Evolutionary conservation across 257 asterid species (phyloP).

Genomic region (Nicotiana knightiana): DNA sequence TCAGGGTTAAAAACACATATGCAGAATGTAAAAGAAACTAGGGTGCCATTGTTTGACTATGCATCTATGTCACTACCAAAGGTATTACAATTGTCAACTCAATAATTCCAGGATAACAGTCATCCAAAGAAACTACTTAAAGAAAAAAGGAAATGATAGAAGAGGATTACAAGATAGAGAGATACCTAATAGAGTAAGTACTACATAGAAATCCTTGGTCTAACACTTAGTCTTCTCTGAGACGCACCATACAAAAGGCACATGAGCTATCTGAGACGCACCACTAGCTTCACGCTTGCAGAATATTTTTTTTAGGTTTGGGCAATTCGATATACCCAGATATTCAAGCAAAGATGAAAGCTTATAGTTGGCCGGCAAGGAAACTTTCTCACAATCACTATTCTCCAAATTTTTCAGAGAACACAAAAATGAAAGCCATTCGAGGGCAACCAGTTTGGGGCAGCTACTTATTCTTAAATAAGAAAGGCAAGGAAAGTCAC

Average conservation of each 20-base stretch:
- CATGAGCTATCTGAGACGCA: slow-evolving; percentile 19
- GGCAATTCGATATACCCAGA: slow-evolving; percentile 29
- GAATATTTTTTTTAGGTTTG: slow-evolving; percentile 23
- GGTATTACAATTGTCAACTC: too few species aligned
- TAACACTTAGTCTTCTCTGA: neutral
- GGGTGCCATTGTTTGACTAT: neutral
- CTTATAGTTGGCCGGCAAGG: slow-evolving; percentile 24
- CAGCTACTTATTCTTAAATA: slow-evolving; percentile 26
- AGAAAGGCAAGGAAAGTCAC: slow-evolving; percentile 35
- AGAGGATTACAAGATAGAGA: neutral
- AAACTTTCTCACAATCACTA: slow-evolving; percentile 21
- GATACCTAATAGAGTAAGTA: neutral
- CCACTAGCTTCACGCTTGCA: slow-evolving; percentile 25
- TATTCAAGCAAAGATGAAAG: slow-evolving; percentile 33
- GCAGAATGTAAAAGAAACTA: neutral
- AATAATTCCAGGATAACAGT: too few species aligned
- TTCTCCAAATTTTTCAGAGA: slow-evolving; percentile 30
- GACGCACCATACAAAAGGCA: slow-evolving; percentile 24
- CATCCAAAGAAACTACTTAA: neutral
- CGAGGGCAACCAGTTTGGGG: slow-evolving; percentile 31
- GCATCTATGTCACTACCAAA: neutral
- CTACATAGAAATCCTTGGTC: neutral
- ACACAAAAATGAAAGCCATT: slow-evolving; percentile 19
- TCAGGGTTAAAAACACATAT: too few species aligned
- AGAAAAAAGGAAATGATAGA: neutral